phyloP scores from a whole-genome alignment of 2,329 filamentous ascomycete species.

The Monilinia fructicola region DNA sequence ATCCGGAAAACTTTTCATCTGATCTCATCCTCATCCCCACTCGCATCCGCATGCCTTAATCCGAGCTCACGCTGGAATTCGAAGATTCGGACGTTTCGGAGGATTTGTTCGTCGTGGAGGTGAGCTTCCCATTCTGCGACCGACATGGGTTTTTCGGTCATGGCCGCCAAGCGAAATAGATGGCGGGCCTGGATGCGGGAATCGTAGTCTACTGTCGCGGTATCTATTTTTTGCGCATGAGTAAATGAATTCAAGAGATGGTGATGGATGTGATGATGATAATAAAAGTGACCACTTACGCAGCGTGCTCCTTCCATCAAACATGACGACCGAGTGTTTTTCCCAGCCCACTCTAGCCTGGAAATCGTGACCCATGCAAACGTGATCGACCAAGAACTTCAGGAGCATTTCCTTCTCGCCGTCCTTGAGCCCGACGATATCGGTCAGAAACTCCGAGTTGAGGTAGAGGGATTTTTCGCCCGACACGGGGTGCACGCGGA shows the following conservation, averaged over 20 bases:
- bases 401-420: conserved; percentile 67
- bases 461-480: conserved; percentile 73
- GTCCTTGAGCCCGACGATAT: conserved; percentile 67
- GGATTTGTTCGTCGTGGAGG: conserved; percentile 19
- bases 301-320: conserved; percentile 49
- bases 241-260: neutral
- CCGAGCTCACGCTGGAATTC: conserved; percentile 21
- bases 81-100: conserved; percentile 20
- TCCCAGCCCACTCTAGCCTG: conserved; percentile 69
- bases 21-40: conserved; percentile 17
- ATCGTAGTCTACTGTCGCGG: conserved; percentile 52
- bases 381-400: conserved; percentile 65
- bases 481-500: conserved; percentile 69
- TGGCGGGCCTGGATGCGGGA: conserved; percentile 48
- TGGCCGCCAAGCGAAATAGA: conserved; percentile 50
- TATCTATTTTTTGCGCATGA: conserved; percentile 42
- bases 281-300: conserved; percentile 41
- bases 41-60: conserved; percentile 4
- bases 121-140: conserved; percentile 36
- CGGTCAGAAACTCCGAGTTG: conserved; percentile 65
- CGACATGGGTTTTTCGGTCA: conserved; percentile 51
- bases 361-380: conserved; percentile 66
- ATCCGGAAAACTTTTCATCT: conserved; percentile 9
- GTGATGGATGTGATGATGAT: neutral
- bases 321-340: conserved; percentile 51